Percentiles rank a stretch among this genome's conserved stretches.
phyloP scores from a whole-genome alignment of 331 rosid genomes.

The Erythrophleum ivorense region DNA sequence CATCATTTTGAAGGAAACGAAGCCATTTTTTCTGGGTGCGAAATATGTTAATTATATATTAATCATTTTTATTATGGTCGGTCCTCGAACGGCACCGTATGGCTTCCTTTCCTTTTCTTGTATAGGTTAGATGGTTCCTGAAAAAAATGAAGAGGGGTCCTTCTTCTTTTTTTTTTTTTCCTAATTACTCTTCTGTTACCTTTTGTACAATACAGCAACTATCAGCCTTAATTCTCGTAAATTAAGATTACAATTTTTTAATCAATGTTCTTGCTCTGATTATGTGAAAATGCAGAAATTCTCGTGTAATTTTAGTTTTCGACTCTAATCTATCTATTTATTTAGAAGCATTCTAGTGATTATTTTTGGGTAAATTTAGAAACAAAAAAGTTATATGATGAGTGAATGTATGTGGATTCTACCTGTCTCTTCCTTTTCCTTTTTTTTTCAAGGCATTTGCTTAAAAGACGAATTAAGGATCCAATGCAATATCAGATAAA shows the following conservation, averaged over 20 bases:
- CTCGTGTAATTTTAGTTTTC: neutral
- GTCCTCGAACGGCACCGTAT: neutral
- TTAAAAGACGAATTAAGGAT: neutral
- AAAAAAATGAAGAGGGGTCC: conserved; percentile 21
- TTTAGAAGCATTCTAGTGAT: neutral
- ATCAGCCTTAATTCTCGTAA: conserved; percentile 20
- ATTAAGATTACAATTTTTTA: neutral
- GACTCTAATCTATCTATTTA: neutral
- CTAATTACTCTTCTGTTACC: neutral
- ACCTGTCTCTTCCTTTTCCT: no score
- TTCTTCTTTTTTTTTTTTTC: neutral
- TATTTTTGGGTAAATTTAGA: no score
- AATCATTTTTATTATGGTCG: neutral
- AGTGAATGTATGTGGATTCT: no score
- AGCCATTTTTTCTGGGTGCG: conserved; percentile 38
- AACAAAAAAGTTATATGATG: no score
- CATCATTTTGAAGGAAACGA: neutral
- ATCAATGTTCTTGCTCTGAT: neutral
- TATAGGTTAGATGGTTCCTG: neutral
- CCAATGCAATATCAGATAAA: neutral
- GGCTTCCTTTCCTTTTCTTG: neutral
- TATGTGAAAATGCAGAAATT: neutral
- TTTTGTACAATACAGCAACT: neutral
- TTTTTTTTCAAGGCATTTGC: neutral
- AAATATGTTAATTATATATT: neutral